phyloP scores from a whole-genome alignment of 2,329 filamentous ascomycete genomes.

The Didymosphaeria variabile region DNA sequence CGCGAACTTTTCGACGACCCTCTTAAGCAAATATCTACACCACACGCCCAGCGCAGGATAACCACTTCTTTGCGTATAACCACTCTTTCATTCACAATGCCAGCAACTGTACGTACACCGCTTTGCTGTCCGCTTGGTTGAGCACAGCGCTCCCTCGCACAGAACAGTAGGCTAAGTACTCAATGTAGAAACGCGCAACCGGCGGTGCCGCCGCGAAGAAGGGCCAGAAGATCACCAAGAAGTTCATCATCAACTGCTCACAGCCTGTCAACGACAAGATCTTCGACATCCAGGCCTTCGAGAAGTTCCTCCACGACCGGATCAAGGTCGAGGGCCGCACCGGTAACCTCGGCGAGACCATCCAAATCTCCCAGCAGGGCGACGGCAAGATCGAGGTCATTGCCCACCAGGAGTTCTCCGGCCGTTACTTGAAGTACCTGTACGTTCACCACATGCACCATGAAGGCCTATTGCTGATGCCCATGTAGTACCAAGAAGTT shows the following conservation, averaged over 20 bases:
- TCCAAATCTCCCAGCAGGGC: constrained; percentile 87
- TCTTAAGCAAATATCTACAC: constrained; percentile 19
- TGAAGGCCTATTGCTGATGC: constrained; percentile 22
- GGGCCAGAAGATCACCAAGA: constrained; percentile 81
- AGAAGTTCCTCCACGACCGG: constrained; percentile 99
- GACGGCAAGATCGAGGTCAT: constrained; percentile 99
- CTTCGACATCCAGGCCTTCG: constrained; percentile 98
- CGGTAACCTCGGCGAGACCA: constrained; percentile 94
- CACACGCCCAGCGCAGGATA: constrained; percentile 77
- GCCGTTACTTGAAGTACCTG: constrained; percentile 99
- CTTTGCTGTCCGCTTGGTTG: constrained; percentile 86
- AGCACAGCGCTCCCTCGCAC: constrained; percentile 36
- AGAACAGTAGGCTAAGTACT: constrained; percentile 93
- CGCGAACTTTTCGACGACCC: constrained; percentile 6
- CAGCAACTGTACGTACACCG: constrained; percentile 90
- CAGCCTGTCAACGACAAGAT: constrained; percentile 99
- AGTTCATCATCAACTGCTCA: constrained; percentile 99
- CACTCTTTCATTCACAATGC: constrained; percentile 72
- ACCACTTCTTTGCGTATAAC: constrained; percentile 80
- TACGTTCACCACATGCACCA: constrained; percentile 60
- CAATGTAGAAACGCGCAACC: constrained; percentile 67
- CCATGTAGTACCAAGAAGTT: constrained; percentile 94
- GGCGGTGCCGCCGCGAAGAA: constrained; percentile 57
- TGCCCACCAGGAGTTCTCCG: constrained; percentile 96
- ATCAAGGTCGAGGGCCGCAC: constrained; percentile 99